These are phyloP conservation scores for Penicillium brevicompactum DNA, from an alignment of 2,329 filamentous ascomycete species.

Conservation along the genomic window DNA sequence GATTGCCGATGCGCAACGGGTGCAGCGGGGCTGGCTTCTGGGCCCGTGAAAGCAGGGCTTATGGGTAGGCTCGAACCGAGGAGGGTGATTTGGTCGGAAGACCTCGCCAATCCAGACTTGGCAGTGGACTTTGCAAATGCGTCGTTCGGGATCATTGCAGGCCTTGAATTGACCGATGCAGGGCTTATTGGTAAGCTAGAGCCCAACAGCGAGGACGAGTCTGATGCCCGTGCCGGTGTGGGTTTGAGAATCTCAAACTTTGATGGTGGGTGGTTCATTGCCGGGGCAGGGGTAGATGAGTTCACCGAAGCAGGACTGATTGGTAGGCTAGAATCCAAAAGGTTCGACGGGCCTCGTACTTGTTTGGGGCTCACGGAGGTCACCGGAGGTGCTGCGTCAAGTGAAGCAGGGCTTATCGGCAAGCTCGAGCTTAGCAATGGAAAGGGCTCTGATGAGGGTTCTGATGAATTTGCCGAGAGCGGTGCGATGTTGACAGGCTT, in stretches of 20 bases:
- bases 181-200: neutral
- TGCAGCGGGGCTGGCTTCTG: neutral
- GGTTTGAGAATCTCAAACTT: neutral
- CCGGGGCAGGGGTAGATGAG: neutral
- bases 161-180: neutral
- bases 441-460: neutral
- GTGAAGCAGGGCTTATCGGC: neutral
- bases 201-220: neutral
- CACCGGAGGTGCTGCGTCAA: neutral
- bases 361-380: neutral
- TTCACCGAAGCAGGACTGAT: neutral
- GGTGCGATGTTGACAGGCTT: neutral
- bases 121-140: neutral
- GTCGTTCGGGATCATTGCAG: neutral
- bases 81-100: neutral
- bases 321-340: neutral
- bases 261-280: neutral
- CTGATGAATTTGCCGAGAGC: neutral
- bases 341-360: neutral
- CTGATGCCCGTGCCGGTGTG: neutral
- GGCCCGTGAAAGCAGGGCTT: slow-evolving; percentile 1
- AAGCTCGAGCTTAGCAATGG: neutral
- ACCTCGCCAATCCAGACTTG: neutral
- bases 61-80: neutral
- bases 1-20: neutral